Conservation (phyloP, 768 basidiomycete species). For the Boletus rex-veris region DNA sequence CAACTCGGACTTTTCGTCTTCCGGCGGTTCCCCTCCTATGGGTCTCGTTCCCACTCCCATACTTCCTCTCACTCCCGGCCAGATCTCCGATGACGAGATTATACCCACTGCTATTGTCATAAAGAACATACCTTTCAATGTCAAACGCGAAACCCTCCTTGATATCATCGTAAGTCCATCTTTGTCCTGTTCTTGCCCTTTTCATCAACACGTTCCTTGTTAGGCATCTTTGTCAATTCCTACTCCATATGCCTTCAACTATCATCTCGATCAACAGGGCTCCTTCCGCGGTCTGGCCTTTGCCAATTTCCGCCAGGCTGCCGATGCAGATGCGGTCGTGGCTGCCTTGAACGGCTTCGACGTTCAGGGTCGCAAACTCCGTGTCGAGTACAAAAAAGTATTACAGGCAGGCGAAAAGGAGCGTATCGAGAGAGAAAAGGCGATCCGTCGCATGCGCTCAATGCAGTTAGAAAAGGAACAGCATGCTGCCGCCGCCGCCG, state of each 20-base stretch:
- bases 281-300: slow-evolving; percentile 97
- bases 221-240: slow-evolving; percentile 91
- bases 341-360: slow-evolving; percentile 95
- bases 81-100: slow-evolving; percentile 77
- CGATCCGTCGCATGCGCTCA: slow-evolving; percentile 94
- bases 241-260: slow-evolving; percentile 99
- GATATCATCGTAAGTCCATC: slow-evolving; percentile 82
- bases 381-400: slow-evolving; percentile 99
- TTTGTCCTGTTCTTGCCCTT: not conserved
- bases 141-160: slow-evolving; percentile 93
- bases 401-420: slow-evolving; percentile 99
- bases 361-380: slow-evolving; percentile 93
- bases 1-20: slow-evolving; percentile 85
- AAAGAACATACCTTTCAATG: slow-evolving; percentile 99
- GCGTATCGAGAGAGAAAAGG: slow-evolving; percentile 97
- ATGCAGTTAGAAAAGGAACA: slow-evolving; percentile 93
- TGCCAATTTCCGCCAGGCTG: slow-evolving; percentile 92
- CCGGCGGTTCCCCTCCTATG: slow-evolving; percentile 76
- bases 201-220: slow-evolving; percentile 13
- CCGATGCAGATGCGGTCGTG: slow-evolving; percentile 93
- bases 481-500: slow-evolving; percentile 21
- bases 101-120: slow-evolving; percentile 99
- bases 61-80: slow-evolving; percentile 48
- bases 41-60: slow-evolving; percentile 43
- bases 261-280: slow-evolving; percentile 94